Percentiles rank a stretch among this genome's conserved stretches.
phyloP scores from a whole-genome alignment of 441 rosid genomes.

The Pelargonium cotyledonis region DNA sequence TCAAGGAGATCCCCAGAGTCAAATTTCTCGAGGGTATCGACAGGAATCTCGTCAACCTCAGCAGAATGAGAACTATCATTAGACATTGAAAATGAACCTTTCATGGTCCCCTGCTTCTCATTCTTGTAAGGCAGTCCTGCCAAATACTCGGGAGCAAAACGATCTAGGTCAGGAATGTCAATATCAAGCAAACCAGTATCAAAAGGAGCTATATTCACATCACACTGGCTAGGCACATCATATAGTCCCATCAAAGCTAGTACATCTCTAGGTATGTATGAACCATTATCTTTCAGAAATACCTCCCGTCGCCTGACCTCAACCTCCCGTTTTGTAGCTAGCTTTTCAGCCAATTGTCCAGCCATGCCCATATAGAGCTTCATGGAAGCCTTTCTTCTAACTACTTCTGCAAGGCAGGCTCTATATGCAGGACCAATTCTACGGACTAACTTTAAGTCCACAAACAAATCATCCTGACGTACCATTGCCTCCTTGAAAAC shows the following conservation, averaged over 20 bases:
- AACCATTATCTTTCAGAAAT: constrained; percentile 61
- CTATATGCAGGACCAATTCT: constrained; percentile 93
- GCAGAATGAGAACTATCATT: constrained; percentile 58
- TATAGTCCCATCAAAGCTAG: constrained; percentile 76
- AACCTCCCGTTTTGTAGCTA: constrained; percentile 78
- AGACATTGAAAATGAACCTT: constrained; percentile 56
- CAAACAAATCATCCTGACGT: constrained; percentile 68
- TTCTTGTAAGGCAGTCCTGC: constrained; percentile 42
- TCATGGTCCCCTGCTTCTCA: constrained; percentile 46
- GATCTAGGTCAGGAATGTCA: constrained; percentile 69
- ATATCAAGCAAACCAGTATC: constrained; percentile 74
- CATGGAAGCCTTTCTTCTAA: constrained; percentile 91
- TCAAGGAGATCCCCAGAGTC: constrained; percentile 49
- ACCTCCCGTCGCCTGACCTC: constrained; percentile 92
- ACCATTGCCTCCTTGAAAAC: constrained; percentile 93
- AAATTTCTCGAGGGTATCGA: constrained; percentile 42
- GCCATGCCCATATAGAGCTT: constrained; percentile 98
- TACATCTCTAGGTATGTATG: constrained; percentile 68
- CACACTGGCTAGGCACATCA: constrained; percentile 89
- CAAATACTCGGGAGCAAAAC: constrained; percentile 82
- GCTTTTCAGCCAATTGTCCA: constrained; percentile 92
- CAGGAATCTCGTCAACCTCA: constrained; percentile 45
- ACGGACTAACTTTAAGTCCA: constrained; percentile 64
- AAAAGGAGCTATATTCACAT: constrained; percentile 85
- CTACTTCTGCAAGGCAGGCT: constrained; percentile 94